Conservation (phyloP, 208 protist genomes). For the Leishmania tarentolae region DNA sequence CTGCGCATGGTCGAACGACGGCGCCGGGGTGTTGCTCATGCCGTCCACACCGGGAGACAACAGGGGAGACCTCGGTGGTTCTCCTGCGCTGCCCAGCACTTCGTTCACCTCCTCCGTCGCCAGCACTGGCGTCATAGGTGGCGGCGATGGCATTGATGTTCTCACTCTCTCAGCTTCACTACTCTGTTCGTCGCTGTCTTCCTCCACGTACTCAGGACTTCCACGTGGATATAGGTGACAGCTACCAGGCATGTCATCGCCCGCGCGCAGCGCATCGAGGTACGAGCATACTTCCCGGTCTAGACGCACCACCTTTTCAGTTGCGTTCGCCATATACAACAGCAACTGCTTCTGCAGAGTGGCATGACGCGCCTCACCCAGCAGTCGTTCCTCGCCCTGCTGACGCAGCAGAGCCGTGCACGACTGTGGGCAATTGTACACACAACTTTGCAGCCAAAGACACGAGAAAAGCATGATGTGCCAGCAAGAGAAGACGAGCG, state of each 20-base stretch:
- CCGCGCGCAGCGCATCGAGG: slow-evolving; percentile 22
- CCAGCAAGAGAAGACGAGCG: slow-evolving; percentile 13
- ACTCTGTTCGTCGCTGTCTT: background rate
- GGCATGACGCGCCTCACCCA: slow-evolving; percentile 15
- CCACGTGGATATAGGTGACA: background rate
- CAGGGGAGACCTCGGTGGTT: background rate
- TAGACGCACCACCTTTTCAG: slow-evolving; percentile 20
- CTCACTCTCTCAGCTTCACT: background rate
- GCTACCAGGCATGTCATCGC: slow-evolving; percentile 12
- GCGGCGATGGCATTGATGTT: background rate
- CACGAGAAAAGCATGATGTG: slow-evolving; percentile 29
- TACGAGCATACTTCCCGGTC: slow-evolving; percentile 25
- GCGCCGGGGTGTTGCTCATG: too few species aligned
- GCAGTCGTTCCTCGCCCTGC: slow-evolving; percentile 25
- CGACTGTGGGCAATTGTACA: slow-evolving; percentile 36
- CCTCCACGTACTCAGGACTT: background rate
- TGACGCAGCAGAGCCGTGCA: slow-evolving; percentile 26
- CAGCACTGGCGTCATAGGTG: background rate
- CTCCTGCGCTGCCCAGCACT: background rate
- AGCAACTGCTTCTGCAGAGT: slow-evolving; percentile 29
- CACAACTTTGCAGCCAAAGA: slow-evolving; percentile 34
- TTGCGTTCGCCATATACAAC: slow-evolving; percentile 9
- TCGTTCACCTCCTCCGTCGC: background rate
- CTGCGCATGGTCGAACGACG: background rate
- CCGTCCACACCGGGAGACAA: background rate